These are phyloP conservation scores for Saturnispora kantuleensis DNA, from an alignment of 805 yeast genomes.

Conservation along the genomic window DNA sequence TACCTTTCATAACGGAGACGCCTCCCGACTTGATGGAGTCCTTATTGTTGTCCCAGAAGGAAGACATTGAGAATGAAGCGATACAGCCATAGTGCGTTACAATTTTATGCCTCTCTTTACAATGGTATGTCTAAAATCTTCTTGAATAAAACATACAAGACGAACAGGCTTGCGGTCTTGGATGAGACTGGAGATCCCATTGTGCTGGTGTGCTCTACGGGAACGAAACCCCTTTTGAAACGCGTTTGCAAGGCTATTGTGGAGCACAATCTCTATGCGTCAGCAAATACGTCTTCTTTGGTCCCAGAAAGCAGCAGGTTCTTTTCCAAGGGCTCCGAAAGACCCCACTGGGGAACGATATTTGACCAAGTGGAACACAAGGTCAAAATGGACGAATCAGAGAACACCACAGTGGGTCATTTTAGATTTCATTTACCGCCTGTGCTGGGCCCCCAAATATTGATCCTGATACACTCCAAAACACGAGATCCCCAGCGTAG, in stretches of 20 bases:
- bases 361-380: slow-evolving; percentile 16
- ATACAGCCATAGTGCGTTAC: too few species aligned
- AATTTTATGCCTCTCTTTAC: too few species aligned
- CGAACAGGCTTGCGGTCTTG: slow-evolving; percentile 14
- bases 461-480: slow-evolving; percentile 19
- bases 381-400: slow-evolving; percentile 16
- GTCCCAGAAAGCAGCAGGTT: slow-evolving; percentile 19
- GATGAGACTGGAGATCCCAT: slow-evolving; percentile 10
- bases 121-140: slow-evolving; percentile 23
- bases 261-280: slow-evolving; percentile 12
- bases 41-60: slow-evolving; percentile 45
- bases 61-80: slow-evolving; percentile 17
- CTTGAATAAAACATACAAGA: slow-evolving; percentile 18
- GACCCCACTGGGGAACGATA: slow-evolving; percentile 18
- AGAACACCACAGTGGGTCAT: slow-evolving; percentile 17
- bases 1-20: slow-evolving; percentile 37
- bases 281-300: slow-evolving; percentile 4
- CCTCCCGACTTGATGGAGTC: slow-evolving; percentile 42
- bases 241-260: slow-evolving; percentile 18
- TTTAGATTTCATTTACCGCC: slow-evolving; percentile 23
- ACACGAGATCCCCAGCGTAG: neutral
- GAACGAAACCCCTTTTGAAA: slow-evolving; percentile 13
- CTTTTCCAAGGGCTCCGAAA: slow-evolving; percentile 12
- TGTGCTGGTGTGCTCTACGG: slow-evolving; percentile 18
- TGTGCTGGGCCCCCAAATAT: slow-evolving; percentile 21